phyloP scores from a whole-genome alignment of 2,329 filamentous ascomycete genomes.

The Calonectria ilicicola region DNA sequence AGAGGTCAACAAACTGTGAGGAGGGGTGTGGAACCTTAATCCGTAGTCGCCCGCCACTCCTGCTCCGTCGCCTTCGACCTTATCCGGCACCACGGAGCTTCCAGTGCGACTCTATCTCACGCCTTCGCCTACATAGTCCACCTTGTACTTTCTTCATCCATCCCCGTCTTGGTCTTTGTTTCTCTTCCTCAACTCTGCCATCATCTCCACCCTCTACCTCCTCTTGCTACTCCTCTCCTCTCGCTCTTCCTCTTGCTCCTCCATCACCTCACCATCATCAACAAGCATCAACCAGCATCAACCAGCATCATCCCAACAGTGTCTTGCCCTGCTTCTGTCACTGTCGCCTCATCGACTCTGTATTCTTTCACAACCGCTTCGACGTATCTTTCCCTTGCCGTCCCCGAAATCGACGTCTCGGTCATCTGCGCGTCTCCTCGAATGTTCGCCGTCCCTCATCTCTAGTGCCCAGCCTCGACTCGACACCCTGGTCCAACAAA shows the following conservation, averaged over 20 bases:
- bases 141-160: constrained; percentile 16
- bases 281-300: constrained; percentile 17
- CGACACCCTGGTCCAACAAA: constrained; percentile 22
- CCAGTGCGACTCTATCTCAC: constrained; percentile 10
- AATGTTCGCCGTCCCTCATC: neutral
- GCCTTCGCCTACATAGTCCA: constrained; percentile 14
- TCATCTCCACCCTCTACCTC: neutral
- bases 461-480: constrained; percentile 16
- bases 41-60: constrained; percentile 39
- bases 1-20: constrained; percentile 17
- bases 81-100: constrained; percentile 36
- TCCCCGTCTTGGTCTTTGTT: constrained; percentile 5
- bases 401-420: constrained; percentile 3
- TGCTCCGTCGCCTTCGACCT: constrained; percentile 35
- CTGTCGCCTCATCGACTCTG: neutral
- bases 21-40: constrained; percentile 45
- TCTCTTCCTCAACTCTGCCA: neutral
- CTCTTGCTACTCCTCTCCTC: neutral
- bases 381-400: neutral
- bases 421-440: neutral
- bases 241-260: neutral
- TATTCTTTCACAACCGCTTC: neutral
- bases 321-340: constrained; percentile 1
- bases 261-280: neutral
- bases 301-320: constrained; percentile 10